Evolutionary conservation across 768 basidiomycete species (phyloP).

Genomic region (Guyanaporus albipodus): DNA sequence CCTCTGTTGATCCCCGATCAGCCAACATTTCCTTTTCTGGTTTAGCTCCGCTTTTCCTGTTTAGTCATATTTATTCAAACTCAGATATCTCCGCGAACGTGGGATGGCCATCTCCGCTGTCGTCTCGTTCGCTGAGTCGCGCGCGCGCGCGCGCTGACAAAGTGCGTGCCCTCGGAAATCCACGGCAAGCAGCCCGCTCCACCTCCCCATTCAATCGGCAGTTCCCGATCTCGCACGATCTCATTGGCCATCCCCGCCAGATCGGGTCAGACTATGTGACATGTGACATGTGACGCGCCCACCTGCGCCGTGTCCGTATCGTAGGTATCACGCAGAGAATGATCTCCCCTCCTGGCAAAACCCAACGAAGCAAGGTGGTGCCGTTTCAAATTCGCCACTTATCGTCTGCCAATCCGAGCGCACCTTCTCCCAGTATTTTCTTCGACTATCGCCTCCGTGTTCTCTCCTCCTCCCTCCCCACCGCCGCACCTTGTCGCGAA

Average conservation of each 20-base stretch:
- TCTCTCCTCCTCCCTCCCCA: too few species aligned
- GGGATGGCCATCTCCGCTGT: slow-evolving; percentile 5
- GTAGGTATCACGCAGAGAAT: too few species aligned
- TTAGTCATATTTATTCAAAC: slow-evolving; percentile 16
- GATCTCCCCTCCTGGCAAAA: too few species aligned
- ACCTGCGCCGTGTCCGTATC: too few species aligned
- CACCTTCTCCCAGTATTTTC: too few species aligned
- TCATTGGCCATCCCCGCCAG: too few species aligned
- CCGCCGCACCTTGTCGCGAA: too few species aligned
- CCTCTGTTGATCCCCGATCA: slow-evolving; percentile 65
- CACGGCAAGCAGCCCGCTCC: slow-evolving; percentile 11
- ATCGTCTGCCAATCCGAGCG: too few species aligned
- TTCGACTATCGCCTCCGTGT: too few species aligned
- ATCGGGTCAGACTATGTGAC: too few species aligned
- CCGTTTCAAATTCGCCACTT: slow-evolving; percentile 20
- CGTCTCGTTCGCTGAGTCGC: slow-evolving; percentile 19
- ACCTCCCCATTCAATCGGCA: slow-evolving; percentile 28
- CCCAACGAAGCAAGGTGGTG: slow-evolving; percentile 28
- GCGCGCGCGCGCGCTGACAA: slow-evolving; percentile 1
- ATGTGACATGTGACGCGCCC: too few species aligned
- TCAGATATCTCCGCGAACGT: slow-evolving; percentile 29
- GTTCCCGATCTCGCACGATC: too few species aligned
- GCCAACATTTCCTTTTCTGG: slow-evolving; percentile 33
- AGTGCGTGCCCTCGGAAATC: slow-evolving; percentile 19
- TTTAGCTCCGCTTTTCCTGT: slow-evolving; percentile 31